phyloP scores from a whole-genome alignment of 1,139 yeast genomes.

The Candida frijolesensis region DNA sequence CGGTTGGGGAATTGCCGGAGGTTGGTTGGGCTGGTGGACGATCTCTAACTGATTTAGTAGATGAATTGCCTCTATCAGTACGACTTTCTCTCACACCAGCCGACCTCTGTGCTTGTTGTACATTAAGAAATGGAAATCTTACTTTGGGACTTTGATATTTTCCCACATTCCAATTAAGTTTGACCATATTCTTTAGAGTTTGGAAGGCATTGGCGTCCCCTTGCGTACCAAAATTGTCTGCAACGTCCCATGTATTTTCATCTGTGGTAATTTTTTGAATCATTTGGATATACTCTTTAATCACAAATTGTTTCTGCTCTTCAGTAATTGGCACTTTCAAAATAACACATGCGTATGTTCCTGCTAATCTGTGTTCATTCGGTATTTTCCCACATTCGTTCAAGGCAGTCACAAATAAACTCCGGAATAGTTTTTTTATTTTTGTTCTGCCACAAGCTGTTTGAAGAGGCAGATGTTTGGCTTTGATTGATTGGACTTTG shows the following conservation, averaged over 20 bases:
- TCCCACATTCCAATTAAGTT: not conserved
- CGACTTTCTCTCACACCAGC: not conserved
- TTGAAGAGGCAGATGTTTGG: constrained; percentile 30
- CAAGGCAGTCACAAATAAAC: constrained; percentile 12
- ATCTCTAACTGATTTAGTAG: too few species aligned
- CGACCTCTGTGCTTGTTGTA: not conserved
- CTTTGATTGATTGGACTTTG: constrained; percentile 25
- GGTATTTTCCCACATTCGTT: constrained; percentile 2
- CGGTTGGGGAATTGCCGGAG: too few species aligned
- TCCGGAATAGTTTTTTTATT: constrained; percentile 24
- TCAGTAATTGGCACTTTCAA: constrained; percentile 38
- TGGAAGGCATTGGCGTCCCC: not conserved
- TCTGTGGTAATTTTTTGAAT: not conserved
- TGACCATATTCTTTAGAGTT: not conserved
- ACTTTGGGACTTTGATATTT: not conserved
- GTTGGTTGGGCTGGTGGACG: too few species aligned
- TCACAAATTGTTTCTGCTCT: constrained; percentile 30
- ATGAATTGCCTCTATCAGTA: too few species aligned
- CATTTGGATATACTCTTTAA: not conserved
- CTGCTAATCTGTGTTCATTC: constrained; percentile 25
- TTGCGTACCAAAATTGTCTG: not conserved
- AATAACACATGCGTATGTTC: constrained; percentile 45
- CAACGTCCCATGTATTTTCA: not conserved
- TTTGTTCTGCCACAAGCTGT: constrained; percentile 37
- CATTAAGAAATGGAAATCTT: not conserved